Conservation (phyloP, 805 yeast genomes). For the Clavispora fructus region DNA sequence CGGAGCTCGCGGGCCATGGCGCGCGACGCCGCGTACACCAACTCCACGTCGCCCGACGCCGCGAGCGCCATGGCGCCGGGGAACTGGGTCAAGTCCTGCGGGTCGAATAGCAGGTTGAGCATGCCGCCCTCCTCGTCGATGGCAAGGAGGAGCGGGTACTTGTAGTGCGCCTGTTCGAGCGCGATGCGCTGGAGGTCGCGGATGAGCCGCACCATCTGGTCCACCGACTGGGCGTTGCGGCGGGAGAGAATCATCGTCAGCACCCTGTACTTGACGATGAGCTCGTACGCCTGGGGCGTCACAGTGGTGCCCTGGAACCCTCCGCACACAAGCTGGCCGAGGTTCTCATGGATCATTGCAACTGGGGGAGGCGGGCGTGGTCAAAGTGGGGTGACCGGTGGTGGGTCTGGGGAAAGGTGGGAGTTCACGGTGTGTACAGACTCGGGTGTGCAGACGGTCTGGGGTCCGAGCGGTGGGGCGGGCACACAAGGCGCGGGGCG, state of each 20-base stretch:
- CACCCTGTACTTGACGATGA: constrained; percentile 47
- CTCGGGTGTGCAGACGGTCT: background rate
- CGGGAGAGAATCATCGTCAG: constrained; percentile 48
- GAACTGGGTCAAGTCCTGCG: constrained; percentile 46
- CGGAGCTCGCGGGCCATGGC: constrained; percentile 51
- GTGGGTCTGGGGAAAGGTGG: background rate
- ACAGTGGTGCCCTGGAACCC: constrained; percentile 56
- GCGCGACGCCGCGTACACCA: constrained; percentile 47
- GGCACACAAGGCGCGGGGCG: too few species aligned
- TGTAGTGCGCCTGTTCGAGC: constrained; percentile 39
- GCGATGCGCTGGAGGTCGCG: constrained; percentile 53
- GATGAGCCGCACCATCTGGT: constrained; percentile 46
- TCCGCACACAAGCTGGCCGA: constrained; percentile 53
- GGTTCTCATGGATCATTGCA: background rate
- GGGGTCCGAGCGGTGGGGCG: background rate
- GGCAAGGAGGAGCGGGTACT: constrained; percentile 50
- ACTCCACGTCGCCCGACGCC: constrained; percentile 45
- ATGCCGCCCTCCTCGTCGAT: constrained; percentile 63
- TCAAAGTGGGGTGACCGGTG: background rate
- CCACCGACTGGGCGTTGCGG: constrained; percentile 46
- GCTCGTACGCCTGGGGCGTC: constrained; percentile 46
- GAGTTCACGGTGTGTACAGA: background rate
- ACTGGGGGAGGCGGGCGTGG: background rate
- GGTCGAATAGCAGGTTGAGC: constrained; percentile 54
- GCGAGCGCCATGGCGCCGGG: constrained; percentile 65